phyloP scores from a whole-genome alignment of 345 rosid genomes.

The Euphorbia tirucalli region DNA sequence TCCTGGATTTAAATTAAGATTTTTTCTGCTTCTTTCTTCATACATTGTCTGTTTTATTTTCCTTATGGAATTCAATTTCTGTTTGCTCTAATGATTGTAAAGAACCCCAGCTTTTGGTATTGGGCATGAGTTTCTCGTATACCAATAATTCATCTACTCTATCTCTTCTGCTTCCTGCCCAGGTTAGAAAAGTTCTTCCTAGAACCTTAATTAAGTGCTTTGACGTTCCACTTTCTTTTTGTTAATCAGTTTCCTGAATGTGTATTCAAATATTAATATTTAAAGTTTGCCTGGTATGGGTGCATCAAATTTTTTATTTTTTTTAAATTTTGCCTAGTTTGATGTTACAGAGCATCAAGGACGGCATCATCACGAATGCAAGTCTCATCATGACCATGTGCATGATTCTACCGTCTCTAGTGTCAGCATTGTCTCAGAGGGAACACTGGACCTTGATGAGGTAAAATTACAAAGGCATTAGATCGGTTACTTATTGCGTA shows the following conservation, averaged over 20 bases:
- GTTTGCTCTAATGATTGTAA: neutral
- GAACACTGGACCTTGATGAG: slow-evolving; percentile 76
- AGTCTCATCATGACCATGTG: slow-evolving; percentile 45
- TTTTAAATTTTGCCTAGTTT: slow-evolving; percentile 1
- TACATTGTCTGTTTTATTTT: neutral
- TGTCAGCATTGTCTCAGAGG: slow-evolving; percentile 64
- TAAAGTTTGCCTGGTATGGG: neutral
- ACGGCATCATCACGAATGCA: slow-evolving; percentile 35
- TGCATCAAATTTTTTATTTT: no score
- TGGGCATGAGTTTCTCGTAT: neutral
- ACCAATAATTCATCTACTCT: neutral
- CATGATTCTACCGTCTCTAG: slow-evolving; percentile 76
- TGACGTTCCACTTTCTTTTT: neutral
- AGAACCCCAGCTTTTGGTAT: neutral
- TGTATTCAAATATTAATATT: neutral
- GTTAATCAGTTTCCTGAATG: neutral
- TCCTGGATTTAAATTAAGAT: neutral
- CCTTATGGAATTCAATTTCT: neutral
- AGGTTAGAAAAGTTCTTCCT: neutral
- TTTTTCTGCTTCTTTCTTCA: neutral
- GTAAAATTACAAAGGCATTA: slow-evolving; percentile 22
- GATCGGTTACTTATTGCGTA: neutral
- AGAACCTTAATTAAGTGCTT: neutral
- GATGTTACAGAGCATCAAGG: slow-evolving; percentile 37
- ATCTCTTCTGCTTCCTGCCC: neutral